Base-by-base conservation (phyloP, 768 basidiomycete species). In the Tylopilus sp. region DNA sequence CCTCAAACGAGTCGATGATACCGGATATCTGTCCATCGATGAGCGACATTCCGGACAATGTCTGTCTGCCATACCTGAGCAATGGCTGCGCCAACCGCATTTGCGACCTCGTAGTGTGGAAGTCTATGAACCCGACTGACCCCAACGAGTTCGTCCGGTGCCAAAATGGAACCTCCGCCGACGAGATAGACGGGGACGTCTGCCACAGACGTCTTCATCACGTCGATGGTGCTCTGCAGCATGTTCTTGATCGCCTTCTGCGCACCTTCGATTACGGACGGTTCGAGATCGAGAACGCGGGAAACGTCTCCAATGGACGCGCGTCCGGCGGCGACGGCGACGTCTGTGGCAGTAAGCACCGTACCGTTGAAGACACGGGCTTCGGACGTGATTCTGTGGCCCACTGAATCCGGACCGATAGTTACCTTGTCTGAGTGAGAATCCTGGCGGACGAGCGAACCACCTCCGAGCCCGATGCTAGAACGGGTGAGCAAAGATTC, bases 351-450 rank as follows among this genome's bases (percentile, higher is more conserved):
- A n/a, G 85, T 86, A 45, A 84, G 65, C 4, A 72, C 72, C 4
- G 68, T 50, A 2, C 85, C 85, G 7, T 83, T 81, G 58, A 87
- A 87, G 1, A 84, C 72, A 11, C 71, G 64, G 9, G 78, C 76
- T 38, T 84, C 78, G 34, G 69, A 71, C 4, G 73, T 72, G 45
- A 82, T 72, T 55, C 69, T 64, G 62, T 83, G 80, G 0, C 85
- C 85, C 17, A 86, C 83, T 1, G 83, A 87, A 59, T 84, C 79
- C 14, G 85, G 85, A 0, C 85, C 85, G 30, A 87, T 74, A 0
- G 76, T 72, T 25, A 82, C 76, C 45, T 66, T 73, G 22, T 74
- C 68, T 3, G 65, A 63, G 16, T 54, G 48, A 25, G 70, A 61
- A 47, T 63, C 60, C 22, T 66, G 52, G 40, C 76, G 74, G 24